These are phyloP conservation scores for Debaryomycetaceae sp. DNA, from an alignment of 1,139 yeast species.

Conservation along the genomic window DNA sequence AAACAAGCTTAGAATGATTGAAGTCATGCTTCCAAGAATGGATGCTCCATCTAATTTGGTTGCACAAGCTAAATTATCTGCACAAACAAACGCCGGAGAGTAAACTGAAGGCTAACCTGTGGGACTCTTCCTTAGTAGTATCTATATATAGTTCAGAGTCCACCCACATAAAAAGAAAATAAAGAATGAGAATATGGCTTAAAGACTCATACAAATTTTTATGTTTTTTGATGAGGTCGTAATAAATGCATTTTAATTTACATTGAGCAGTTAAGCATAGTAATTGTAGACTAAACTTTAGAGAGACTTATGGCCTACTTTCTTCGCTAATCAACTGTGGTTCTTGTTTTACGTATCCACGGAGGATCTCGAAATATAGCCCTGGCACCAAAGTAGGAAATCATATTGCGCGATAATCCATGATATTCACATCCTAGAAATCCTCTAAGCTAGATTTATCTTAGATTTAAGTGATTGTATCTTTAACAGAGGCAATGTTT, in stretches of 20 bases:
- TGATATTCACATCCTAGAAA: not conserved
- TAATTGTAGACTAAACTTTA: too few species aligned
- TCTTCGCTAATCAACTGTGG: too few species aligned
- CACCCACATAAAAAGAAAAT: too few species aligned
- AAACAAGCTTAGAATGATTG: slow-evolving; percentile 70
- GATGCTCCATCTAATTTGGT: slow-evolving; percentile 76
- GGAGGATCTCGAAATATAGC: too few species aligned
- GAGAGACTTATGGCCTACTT: too few species aligned
- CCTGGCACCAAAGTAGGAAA: not conserved
- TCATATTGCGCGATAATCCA: not conserved
- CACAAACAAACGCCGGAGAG: slow-evolving; percentile 45
- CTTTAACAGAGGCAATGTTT: not conserved
- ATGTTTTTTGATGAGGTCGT: too few species aligned
- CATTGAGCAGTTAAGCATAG: too few species aligned
- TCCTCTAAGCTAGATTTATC: not conserved
- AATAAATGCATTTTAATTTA: too few species aligned
- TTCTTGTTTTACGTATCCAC: too few species aligned
- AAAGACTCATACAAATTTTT: too few species aligned
- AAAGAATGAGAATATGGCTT: too few species aligned
- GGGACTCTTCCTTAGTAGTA: not conserved
- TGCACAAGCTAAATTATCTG: slow-evolving; percentile 73
- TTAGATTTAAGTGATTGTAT: not conserved
- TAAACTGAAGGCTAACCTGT: not conserved
- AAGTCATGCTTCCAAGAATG: slow-evolving; percentile 74
- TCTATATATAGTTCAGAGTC: too few species aligned